Percentiles rank a stretch among this genome's conserved stretches.
These are phyloP conservation scores for Phytophthora kernoviae DNA, from an alignment of 352 stramenopile species.

Conservation along the genomic window DNA sequence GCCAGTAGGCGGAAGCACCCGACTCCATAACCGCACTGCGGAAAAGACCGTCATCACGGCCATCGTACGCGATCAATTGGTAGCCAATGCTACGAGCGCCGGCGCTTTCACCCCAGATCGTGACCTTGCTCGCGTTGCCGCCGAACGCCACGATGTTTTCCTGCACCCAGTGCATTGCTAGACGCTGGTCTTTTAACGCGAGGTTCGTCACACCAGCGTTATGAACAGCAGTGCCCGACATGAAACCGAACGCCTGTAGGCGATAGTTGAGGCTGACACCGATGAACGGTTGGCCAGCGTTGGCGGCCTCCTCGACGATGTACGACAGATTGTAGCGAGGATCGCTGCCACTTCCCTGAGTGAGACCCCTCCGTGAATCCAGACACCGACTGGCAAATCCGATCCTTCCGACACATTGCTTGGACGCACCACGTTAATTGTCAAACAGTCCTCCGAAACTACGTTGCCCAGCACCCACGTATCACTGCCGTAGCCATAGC, in stretches of 20 bases:
- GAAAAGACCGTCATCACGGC: conserved; percentile 32
- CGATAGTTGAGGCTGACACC: conserved; percentile 49
- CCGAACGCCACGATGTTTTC: conserved; percentile 84
- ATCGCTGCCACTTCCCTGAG: conserved; percentile 25
- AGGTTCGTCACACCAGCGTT: conserved; percentile 79
- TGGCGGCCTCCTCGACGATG: conserved; percentile 28
- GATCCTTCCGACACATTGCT: conserved; percentile 23
- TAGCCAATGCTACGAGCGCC: conserved; percentile 49
- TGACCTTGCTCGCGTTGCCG: conserved; percentile 80
- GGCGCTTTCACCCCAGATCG: conserved; percentile 87
- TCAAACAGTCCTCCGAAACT: conserved; percentile 83
- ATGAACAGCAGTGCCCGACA: conserved; percentile 30
- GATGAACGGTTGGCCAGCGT: conserved; percentile 34
- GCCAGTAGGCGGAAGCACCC: conserved; percentile 21
- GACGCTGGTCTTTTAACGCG: conserved; percentile 84
- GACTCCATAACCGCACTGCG: conserved; percentile 34
- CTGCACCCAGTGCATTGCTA: conserved; percentile 85
- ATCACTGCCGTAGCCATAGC: conserved; percentile 34
- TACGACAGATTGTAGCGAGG: conserved; percentile 39
- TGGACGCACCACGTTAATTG: conserved; percentile 77
- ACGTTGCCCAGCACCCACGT: conserved; percentile 25
- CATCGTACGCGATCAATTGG: conserved; percentile 34
- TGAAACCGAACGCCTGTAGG: conserved; percentile 38
- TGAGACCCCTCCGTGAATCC: conserved; percentile 31
- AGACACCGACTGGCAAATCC: conserved; percentile 28